Evolutionary conservation across 768 basidiomycete genomes (phyloP).

Genomic region (Tylopilus sp.): DNA sequence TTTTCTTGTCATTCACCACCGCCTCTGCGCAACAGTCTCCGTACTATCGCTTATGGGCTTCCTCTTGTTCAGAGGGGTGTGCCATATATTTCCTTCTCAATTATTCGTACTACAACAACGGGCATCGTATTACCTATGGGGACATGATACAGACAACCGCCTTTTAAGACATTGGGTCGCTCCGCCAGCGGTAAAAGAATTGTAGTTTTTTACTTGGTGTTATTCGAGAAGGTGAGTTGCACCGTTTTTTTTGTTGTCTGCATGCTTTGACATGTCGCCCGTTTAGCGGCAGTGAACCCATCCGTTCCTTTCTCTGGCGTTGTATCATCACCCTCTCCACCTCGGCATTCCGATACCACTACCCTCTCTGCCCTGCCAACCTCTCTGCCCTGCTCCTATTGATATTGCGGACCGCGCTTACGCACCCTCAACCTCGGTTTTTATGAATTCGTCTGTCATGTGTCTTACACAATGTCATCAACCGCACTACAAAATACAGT

Average conservation of each 20-base stretch:
- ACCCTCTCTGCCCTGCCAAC: background rate
- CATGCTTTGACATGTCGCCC: background rate
- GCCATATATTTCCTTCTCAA: slow-evolving; percentile 58
- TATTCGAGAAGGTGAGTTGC: slow-evolving; percentile 13
- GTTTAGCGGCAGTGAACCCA: background rate
- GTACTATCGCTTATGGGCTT: slow-evolving; percentile 37
- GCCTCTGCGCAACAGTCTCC: slow-evolving; percentile 32
- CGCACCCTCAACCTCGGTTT: background rate
- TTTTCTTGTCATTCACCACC: background rate
- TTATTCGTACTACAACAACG: slow-evolving; percentile 49
- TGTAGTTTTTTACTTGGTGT: slow-evolving; percentile 10
- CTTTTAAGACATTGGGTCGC: slow-evolving; percentile 22
- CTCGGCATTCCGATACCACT: background rate
- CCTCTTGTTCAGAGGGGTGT: slow-evolving; percentile 49
- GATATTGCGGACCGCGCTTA: background rate
- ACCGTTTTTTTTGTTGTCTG: background rate
- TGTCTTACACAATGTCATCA: background rate
- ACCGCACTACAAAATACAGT: slow-evolving; percentile 6
- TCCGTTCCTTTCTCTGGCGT: background rate
- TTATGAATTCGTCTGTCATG: background rate
- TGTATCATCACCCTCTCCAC: slow-evolving; percentile 10
- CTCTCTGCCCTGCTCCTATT: background rate
- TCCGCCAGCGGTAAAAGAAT: slow-evolving; percentile 24
- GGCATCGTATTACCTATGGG: slow-evolving; percentile 61
- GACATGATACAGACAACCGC: slow-evolving; percentile 38